These are phyloP conservation scores for Trichoderma sp. DNA, from an alignment of 2,329 filamentous ascomycete species.

Conservation along the genomic window DNA sequence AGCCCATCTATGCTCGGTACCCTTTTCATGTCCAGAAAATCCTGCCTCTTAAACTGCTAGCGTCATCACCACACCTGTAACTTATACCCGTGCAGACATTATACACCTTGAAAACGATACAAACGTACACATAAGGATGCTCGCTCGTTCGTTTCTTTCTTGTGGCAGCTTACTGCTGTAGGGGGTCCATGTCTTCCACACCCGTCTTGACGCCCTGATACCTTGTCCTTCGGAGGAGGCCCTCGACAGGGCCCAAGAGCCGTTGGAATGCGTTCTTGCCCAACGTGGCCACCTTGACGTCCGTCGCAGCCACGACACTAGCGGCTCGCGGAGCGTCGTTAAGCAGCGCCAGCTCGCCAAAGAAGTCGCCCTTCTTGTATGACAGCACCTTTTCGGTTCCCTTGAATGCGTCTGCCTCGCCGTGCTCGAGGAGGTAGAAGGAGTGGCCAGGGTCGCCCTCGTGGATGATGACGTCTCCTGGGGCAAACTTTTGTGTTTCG, in stretches of 20 bases:
- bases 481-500: slow-evolving; percentile 82
- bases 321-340: slow-evolving; percentile 93
- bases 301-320: slow-evolving; percentile 78
- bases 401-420: slow-evolving; percentile 85
- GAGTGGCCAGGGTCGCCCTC: slow-evolving; percentile 90
- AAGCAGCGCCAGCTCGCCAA: slow-evolving; percentile 90
- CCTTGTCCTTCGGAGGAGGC: slow-evolving; percentile 83
- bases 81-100: slow-evolving; percentile 2
- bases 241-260: slow-evolving; percentile 86
- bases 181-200: slow-evolving; percentile 68
- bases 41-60: slow-evolving; percentile 6
- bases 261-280: slow-evolving; percentile 95
- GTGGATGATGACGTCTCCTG: slow-evolving; percentile 80
- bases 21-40: slow-evolving; percentile 18
- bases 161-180: slow-evolving; percentile 44
- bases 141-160: background rate
- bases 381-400: slow-evolving; percentile 73
- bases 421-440: slow-evolving; percentile 88
- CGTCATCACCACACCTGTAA: slow-evolving; percentile 3
- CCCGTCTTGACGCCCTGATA: slow-evolving; percentile 62
- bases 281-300: slow-evolving; percentile 89
- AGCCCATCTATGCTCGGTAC: slow-evolving; percentile 15
- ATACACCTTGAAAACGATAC: background rate
- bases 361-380: slow-evolving; percentile 93
- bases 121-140: background rate